Evolutionary conservation across 2,329 filamentous ascomycete genomes (phyloP).

Genomic region (Thermomyces lanuginosus): DNA sequence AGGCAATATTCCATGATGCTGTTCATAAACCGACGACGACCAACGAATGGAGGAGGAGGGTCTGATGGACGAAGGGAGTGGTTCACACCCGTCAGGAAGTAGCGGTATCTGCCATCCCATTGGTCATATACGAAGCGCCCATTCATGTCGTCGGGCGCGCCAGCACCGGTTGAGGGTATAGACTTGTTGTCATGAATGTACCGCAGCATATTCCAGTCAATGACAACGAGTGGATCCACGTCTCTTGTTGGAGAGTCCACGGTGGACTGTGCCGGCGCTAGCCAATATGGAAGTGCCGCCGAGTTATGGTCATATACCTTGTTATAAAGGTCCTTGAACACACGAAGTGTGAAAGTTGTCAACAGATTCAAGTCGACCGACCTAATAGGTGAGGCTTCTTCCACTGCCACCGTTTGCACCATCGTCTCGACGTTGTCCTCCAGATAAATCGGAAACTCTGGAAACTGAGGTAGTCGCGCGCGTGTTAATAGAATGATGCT

Average conservation of each 20-base stretch:
- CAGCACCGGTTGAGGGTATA: conserved; percentile 30
- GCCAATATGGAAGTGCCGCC: conserved; percentile 62
- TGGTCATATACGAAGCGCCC: conserved; percentile 40
- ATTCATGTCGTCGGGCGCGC: conserved; percentile 24
- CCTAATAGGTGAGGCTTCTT: conserved; percentile 14
- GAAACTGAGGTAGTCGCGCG: conserved; percentile 44
- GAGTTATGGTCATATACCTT: conserved; percentile 56
- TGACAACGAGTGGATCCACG: conserved; percentile 9
- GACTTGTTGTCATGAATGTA: conserved; percentile 25
- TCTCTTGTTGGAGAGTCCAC: conserved; percentile 2
- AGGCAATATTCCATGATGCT: conserved; percentile 73
- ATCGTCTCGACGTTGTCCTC: conserved; percentile 44
- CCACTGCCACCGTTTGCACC: conserved; percentile 36
- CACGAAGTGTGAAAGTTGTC: conserved; percentile 54
- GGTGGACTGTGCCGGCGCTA: conserved; percentile 42
- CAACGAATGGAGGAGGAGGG: conserved; percentile 17
- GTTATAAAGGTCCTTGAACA: conserved; percentile 78
- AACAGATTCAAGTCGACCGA: conserved; percentile 38
- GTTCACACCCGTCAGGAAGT: conserved; percentile 32
- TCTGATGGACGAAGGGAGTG: conserved; percentile 17
- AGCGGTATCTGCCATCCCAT: conserved; percentile 42
- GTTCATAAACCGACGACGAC: conserved; percentile 30
- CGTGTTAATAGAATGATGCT: conserved; percentile 59
- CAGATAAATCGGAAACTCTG: conserved; percentile 56
- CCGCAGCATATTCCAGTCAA: conserved; percentile 30